Conservation (phyloP, 2,329 filamentous ascomycete species). For the Pseudogymnoascus sp. region DNA sequence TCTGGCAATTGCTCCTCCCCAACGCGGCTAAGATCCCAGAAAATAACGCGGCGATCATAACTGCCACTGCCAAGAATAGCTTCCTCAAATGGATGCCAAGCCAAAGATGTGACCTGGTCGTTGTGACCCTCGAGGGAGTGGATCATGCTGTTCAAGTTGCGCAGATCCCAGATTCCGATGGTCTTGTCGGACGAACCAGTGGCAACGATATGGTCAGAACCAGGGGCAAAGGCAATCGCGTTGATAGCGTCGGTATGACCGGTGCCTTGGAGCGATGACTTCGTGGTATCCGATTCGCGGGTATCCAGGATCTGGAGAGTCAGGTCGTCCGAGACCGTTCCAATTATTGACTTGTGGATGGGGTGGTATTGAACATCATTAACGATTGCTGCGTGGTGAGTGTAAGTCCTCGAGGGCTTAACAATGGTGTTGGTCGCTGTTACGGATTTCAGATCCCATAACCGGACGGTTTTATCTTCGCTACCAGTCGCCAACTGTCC, state of each 20-base stretch:
- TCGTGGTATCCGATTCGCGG: conserved; percentile 59
- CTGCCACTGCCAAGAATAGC: conserved; percentile 84
- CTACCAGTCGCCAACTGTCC: conserved; percentile 84
- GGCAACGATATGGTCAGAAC: conserved; percentile 80
- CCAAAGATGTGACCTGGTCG: conserved; percentile 82
- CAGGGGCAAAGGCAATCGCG: conserved; percentile 88
- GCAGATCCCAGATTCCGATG: conserved; percentile 89
- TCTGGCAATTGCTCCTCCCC: conserved; percentile 94
- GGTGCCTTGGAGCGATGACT: conserved; percentile 61
- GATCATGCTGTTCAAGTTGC: conserved; percentile 82
- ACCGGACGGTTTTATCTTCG: conserved; percentile 81
- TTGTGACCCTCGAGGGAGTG: conserved; percentile 84
- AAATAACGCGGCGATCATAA: conserved; percentile 87
- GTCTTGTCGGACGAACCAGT: conserved; percentile 95
- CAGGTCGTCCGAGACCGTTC: conserved; percentile 89
- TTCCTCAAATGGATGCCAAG: conserved; percentile 90
- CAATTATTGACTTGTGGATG: conserved; percentile 74
- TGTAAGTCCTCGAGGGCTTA: conserved; percentile 67
- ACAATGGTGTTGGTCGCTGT: conserved; percentile 63
- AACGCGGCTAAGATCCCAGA: conserved; percentile 90
- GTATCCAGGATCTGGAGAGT: conserved; percentile 88
- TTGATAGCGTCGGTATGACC: conserved; percentile 93
- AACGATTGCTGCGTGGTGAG: conserved; percentile 81
- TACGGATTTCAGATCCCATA: conserved; percentile 82
- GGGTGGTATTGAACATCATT: conserved; percentile 97